A percentile compares a stretch with the other conserved stretches of the same genome.
Evolutionary conservation across 2,329 filamentous ascomycete genomes (phyloP).

Genomic region (Zalaria obscura): DNA sequence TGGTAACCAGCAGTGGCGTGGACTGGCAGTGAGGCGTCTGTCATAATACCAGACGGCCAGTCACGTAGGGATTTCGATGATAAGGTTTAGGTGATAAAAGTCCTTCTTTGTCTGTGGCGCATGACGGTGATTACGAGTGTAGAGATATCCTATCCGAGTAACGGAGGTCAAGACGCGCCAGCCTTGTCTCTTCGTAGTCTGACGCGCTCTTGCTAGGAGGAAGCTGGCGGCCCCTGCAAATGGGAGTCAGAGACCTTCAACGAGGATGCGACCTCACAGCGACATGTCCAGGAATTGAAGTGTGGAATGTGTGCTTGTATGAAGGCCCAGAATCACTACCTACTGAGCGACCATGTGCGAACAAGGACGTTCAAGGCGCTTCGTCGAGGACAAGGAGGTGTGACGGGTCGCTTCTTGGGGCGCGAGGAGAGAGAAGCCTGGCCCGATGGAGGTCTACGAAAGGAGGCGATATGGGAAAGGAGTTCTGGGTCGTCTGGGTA

Average conservation of each 20-base stretch:
- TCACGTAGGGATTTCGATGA: neutral
- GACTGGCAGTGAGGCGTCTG: neutral
- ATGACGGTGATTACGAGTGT: neutral
- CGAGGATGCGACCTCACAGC: neutral
- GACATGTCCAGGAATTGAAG: neutral
- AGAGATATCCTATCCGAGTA: neutral
- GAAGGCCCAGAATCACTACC: neutral
- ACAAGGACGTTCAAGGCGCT: neutral
- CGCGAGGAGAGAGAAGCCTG: too few species aligned
- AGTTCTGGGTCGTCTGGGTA: too few species aligned
- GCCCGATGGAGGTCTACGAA: too few species aligned
- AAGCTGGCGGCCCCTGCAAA: neutral
- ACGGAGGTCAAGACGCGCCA: neutral
- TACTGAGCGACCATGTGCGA: neutral
- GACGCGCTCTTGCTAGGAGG: neutral
- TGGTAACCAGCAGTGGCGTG: neutral
- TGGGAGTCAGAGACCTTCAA: neutral
- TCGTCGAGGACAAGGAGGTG: too few species aligned
- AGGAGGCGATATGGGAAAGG: too few species aligned
- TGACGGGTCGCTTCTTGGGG: too few species aligned
- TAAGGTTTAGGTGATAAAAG: neutral
- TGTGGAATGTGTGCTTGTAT: neutral
- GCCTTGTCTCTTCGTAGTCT: neutral
- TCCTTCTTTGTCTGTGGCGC: neutral
- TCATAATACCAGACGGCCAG: neutral